Evolutionary conservation across 768 basidiomycete species (phyloP), one percentile per base, ranked within the genome.

Genomic region (Tephrocybe sp.): DNA sequence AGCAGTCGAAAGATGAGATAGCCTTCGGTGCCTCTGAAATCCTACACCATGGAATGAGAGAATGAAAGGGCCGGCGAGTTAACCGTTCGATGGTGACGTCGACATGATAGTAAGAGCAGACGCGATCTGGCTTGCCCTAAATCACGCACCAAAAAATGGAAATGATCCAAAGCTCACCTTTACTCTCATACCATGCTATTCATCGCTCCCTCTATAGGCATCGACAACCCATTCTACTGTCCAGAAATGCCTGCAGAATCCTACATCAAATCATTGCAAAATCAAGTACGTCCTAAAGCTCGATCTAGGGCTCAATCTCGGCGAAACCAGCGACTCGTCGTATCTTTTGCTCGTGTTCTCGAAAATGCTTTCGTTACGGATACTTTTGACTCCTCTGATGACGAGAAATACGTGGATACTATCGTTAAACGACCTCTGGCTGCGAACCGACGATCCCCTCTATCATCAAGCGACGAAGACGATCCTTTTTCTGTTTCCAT

Each of bases 211-310:
- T 48, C 70, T 15, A 60, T 78, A 22, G 80, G 83, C 64, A 60
- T 70, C n/a, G 66, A 77, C 22, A 84, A 84, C 49, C 82, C 83
- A 5, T 68, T 78, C 35, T 84, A 83, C 63, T 84, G 82, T 52
- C 80, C 82, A 12, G 57, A 69, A 19, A 49, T 82, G 9, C 65
- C 78, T 45, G 75, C 79, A 9, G 63, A 69, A 41, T 60, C 68
- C 24, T 83, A 76, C 60, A 64, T 82, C 47, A 62, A 72, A 44
- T 70, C 66, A 44, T 63, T 83, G 21, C 75, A 74, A n/a, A 66
- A 61, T 31, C 58, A 60, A 50, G 49, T 56, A 46, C 53, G 40
- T 61, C 58, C 47, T 47, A 53, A 44, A 42, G 51, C 47, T 15
- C 44, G 60, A 32, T 51, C 54, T 47, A 54, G 34, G 58, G 21